Conservation (phyloP, 768 basidiomycete genomes). For the Russula sp. region DNA sequence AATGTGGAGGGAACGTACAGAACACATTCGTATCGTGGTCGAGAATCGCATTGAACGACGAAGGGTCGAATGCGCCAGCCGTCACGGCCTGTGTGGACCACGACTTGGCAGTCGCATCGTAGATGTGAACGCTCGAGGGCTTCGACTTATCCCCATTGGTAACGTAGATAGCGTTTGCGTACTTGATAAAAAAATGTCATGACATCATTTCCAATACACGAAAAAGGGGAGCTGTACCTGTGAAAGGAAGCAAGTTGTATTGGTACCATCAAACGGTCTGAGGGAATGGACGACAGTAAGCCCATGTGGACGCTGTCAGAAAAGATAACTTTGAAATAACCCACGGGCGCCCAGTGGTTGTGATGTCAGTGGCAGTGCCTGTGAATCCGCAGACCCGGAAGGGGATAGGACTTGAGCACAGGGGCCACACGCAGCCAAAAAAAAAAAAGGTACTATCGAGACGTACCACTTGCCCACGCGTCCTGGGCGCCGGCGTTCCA, state of each 20-base stretch:
- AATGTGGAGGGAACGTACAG: constrained; percentile 42
- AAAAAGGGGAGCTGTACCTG: constrained; percentile 36
- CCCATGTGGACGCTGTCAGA: background rate
- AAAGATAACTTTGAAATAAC: constrained; percentile 26
- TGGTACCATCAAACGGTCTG: constrained; percentile 60
- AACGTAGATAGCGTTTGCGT: constrained; percentile 81
- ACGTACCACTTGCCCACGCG: constrained; percentile 56
- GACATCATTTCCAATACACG: background rate
- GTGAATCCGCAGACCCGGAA: background rate
- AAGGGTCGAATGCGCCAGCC: constrained; percentile 52
- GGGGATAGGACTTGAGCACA: background rate
- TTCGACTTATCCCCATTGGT: constrained; percentile 69
- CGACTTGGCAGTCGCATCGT: constrained; percentile 59
- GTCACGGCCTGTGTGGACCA: constrained; percentile 73
- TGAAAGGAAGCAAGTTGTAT: constrained; percentile 68
- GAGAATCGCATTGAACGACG: constrained; percentile 64
- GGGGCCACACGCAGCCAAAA: background rate
- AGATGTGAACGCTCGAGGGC: constrained; percentile 71
- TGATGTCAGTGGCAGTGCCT: constrained; percentile 63
- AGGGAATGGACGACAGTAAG: background rate
- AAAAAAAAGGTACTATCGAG: background rate
- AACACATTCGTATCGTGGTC: constrained; percentile 95
- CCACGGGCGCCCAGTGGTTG: constrained; percentile 72
- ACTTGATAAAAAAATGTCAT: constrained; percentile 39
- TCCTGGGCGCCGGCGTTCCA: constrained; percentile 70